Percentiles rank a stretch among this genome's conserved stretches.
Evolutionary conservation across 768 basidiomycete species (phyloP).

Genomic region (Lactarius quietus): DNA sequence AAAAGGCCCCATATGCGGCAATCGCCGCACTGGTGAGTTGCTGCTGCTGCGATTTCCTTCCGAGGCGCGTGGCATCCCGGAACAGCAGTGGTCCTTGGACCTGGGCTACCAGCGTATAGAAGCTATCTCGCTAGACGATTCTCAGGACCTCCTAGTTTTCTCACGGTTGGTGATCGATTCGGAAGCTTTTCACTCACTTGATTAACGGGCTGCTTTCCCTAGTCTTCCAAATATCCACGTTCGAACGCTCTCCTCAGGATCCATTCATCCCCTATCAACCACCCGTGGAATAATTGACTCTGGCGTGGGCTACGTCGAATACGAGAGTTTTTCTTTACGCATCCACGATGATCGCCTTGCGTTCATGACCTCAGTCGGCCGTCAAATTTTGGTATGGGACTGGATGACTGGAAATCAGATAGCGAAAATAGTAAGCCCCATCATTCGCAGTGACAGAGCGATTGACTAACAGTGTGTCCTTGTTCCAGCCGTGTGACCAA

Average conservation of each 20-base stretch:
- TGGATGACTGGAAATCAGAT: constrained; percentile 12
- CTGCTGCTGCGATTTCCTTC: constrained; percentile 5
- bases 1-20: background rate
- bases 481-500: background rate
- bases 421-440: background rate
- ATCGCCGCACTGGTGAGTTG: background rate
- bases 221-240: constrained; percentile 2
- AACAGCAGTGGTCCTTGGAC: constrained; percentile 2
- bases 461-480: background rate
- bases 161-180: background rate
- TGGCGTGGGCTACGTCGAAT: background rate
- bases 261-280: background rate
- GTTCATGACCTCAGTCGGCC: background rate
- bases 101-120: background rate
- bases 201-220: background rate
- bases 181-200: background rate
- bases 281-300: background rate
- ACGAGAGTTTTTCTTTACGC: background rate
- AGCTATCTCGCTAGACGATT: background rate
- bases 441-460: too few relatives aligned
- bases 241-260: constrained; percentile 11
- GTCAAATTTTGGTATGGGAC: background rate
- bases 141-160: constrained; percentile 13
- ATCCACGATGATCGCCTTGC: background rate
- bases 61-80: constrained; percentile 6